phyloP scores from a whole-genome alignment of 202 grass and related monocot species.

The Hordeum pubiflorum region DNA sequence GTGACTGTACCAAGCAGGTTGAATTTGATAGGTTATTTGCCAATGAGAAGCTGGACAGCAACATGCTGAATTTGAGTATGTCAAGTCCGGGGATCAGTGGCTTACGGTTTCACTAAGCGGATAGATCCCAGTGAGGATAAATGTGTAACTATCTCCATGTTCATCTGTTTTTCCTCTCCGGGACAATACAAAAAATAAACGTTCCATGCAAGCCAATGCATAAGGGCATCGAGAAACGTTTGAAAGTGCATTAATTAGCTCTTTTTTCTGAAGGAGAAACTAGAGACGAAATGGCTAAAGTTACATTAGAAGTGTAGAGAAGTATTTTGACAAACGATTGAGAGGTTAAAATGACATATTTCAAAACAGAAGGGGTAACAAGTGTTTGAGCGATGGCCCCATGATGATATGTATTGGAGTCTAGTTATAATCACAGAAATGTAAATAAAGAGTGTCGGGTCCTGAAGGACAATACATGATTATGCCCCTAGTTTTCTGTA shows the following conservation, averaged over 20 bases:
- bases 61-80: too few relatives aligned
- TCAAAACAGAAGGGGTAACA: neutral
- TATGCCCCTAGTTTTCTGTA: neutral
- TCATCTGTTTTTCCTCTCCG: too few relatives aligned
- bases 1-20: neutral
- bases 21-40: neutral
- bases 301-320: neutral
- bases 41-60: too few relatives aligned
- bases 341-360: neutral
- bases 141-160: too few relatives aligned
- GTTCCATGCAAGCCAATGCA: too few relatives aligned
- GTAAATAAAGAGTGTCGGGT: neutral
- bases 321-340: neutral
- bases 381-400: neutral
- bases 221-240: too few relatives aligned
- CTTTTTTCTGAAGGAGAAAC: too few relatives aligned
- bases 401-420: neutral
- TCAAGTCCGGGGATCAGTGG: too few relatives aligned
- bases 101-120: too few relatives aligned
- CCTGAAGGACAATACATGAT: neutral
- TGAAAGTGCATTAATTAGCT: too few relatives aligned
- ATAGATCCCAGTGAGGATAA: too few relatives aligned
- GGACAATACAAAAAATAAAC: too few relatives aligned
- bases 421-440: neutral
- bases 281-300: neutral